Evolutionary conservation across 345 rosid species (phyloP).

Genomic region (Citrus sp.): DNA sequence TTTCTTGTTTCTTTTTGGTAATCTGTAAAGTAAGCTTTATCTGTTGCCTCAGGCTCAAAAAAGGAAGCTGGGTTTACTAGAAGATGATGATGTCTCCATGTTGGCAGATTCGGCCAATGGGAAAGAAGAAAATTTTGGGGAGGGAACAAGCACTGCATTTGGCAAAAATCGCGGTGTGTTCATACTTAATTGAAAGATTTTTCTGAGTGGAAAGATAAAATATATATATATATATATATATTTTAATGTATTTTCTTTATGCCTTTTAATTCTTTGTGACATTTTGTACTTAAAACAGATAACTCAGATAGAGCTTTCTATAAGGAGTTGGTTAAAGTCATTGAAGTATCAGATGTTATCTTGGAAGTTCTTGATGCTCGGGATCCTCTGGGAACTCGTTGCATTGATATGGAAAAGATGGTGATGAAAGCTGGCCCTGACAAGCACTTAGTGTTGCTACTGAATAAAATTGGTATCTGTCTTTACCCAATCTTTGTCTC

Average conservation of each 20-base stretch:
- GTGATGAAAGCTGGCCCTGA: slow-evolving; percentile 78
- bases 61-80: slow-evolving; percentile 75
- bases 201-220: neutral
- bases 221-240: no score
- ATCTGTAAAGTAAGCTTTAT: neutral
- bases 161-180: slow-evolving; percentile 55
- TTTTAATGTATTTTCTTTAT: neutral
- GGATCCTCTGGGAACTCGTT: slow-evolving; percentile 92
- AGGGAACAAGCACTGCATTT: slow-evolving; percentile 25
- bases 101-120: slow-evolving; percentile 17
- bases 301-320: slow-evolving; percentile 89
- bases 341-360: slow-evolving; percentile 90
- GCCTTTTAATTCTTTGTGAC: neutral
- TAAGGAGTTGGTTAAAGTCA: slow-evolving; percentile 90
- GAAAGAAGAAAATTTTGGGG: slow-evolving; percentile 26
- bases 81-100: slow-evolving; percentile 36
- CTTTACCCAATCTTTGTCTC: neutral
- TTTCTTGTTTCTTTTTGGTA: neutral
- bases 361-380: slow-evolving; percentile 95
- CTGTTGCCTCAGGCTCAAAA: slow-evolving; percentile 48
- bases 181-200: neutral
- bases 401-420: slow-evolving; percentile 93
- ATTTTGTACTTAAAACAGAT: slow-evolving; percentile 39
- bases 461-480: slow-evolving; percentile 78
- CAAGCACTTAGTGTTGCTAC: slow-evolving; percentile 76